These are phyloP conservation scores for Penicillium brevicompactum DNA, from an alignment of 2,329 filamentous ascomycete genomes.

Conservation along the genomic window DNA sequence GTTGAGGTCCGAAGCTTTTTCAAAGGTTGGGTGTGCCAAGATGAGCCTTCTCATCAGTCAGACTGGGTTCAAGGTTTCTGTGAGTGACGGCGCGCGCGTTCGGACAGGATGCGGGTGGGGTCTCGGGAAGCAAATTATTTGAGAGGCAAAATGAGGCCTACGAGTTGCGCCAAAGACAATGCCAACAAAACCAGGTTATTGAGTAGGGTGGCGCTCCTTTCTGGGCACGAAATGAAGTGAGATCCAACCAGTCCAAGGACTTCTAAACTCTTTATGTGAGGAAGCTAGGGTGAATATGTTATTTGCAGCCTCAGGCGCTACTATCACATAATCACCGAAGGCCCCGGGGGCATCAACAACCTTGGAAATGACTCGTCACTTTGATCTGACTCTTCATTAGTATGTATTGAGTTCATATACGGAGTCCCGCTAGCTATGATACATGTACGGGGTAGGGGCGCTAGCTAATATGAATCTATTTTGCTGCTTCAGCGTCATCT, in stretches of 20 bases:
- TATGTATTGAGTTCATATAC: not conserved
- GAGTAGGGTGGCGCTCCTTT: not conserved
- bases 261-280: not conserved
- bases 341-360: not conserved
- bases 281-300: not conserved
- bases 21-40: slow-evolving; percentile 2
- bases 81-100: slow-evolving; percentile 20
- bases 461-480: too few relatives aligned
- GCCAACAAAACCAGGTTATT: not conserved
- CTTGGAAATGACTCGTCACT: not conserved
- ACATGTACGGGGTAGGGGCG: not conserved
- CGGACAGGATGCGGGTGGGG: slow-evolving; percentile 15
- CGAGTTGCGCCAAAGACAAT: not conserved
- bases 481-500: too few relatives aligned
- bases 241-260: not conserved
- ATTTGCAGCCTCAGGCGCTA: not conserved
- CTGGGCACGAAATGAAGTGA: not conserved
- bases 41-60: slow-evolving; percentile 5
- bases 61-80: slow-evolving; percentile 9
- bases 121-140: slow-evolving; percentile 17
- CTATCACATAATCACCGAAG: not conserved
- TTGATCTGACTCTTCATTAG: not conserved
- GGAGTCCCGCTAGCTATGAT: not conserved
- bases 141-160: slow-evolving; percentile 6
- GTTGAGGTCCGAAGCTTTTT: not conserved